Evolutionary conservation across 768 basidiomycete species (phyloP).

Genomic region (Rhizopogon roseolus): DNA sequence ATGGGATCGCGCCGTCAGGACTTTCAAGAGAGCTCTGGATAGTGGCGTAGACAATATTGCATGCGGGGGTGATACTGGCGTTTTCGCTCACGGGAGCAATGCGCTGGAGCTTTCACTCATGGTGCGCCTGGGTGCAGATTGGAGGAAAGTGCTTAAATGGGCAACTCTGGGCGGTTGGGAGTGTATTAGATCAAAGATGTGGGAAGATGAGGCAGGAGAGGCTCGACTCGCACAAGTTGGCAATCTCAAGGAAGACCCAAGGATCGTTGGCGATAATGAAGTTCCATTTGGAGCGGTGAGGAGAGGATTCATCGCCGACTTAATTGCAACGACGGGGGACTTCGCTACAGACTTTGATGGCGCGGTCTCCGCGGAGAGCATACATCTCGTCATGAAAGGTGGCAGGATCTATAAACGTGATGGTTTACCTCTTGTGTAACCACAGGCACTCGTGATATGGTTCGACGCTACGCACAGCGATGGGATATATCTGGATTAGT

Average conservation of each 20-base stretch:
- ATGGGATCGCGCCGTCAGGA: conserved; percentile 35
- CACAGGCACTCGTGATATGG: not conserved
- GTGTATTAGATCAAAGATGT: conserved; percentile 42
- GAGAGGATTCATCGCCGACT: conserved; percentile 52
- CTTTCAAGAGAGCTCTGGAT: conserved; percentile 43
- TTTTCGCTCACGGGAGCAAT: conserved; percentile 58
- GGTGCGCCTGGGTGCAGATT: conserved; percentile 49
- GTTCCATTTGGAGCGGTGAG: conserved; percentile 51
- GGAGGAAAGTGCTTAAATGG: conserved; percentile 51
- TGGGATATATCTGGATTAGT: not conserved
- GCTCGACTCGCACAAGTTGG: conserved; percentile 22
- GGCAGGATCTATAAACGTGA: conserved; percentile 42
- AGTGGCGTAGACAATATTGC: conserved; percentile 44
- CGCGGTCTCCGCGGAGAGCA: conserved; percentile 41
- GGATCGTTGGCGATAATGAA: conserved; percentile 39
- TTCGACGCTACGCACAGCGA: not conserved
- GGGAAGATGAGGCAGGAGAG: conserved; percentile 33
- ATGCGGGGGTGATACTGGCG: conserved; percentile 63
- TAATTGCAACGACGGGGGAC: conserved; percentile 35
- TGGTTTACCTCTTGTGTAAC: conserved; percentile 18
- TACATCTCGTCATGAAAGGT: conserved; percentile 57
- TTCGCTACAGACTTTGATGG: conserved; percentile 34
- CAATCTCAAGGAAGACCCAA: conserved; percentile 19
- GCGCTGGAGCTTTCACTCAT: conserved; percentile 58
- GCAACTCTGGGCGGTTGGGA: conserved; percentile 57